Evolutionary conservation across 306 rosid genomes (phyloP).

Genomic region (Pueraria montana): DNA sequence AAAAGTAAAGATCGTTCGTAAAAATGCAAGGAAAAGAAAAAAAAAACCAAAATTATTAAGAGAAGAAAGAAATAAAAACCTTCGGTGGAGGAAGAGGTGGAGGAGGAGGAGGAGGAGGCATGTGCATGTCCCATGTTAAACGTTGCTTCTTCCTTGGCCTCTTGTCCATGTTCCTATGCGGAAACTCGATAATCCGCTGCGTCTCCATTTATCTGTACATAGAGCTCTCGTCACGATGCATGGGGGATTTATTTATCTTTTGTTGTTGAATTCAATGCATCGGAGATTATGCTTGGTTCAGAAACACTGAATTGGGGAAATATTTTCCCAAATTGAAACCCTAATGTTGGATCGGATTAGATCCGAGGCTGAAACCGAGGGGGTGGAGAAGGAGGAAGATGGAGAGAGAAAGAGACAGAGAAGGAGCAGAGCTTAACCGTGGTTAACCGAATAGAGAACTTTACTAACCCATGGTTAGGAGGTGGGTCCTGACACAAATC

Average conservation of each 20-base stretch:
- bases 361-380: constrained; percentile 40
- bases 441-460: constrained; percentile 46
- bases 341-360: constrained; percentile 56
- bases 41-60: neutral
- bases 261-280: constrained; percentile 29
- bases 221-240: constrained; percentile 4
- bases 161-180: constrained; percentile 79
- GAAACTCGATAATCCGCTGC: constrained; percentile 75
- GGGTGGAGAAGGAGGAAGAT: neutral
- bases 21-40: neutral
- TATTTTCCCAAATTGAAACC: constrained; percentile 47
- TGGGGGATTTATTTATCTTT: constrained; percentile 5
- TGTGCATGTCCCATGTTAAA: constrained; percentile 69
- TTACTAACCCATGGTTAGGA: constrained; percentile 52
- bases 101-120: constrained; percentile 59
- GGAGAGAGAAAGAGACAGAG: constrained; percentile 26
- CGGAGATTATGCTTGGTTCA: constrained; percentile 28
- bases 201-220: constrained; percentile 70
- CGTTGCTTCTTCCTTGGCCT: constrained; percentile 83
- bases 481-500: constrained; percentile 16
- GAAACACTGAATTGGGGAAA: constrained; percentile 1
- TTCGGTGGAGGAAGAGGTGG: constrained; percentile 68
- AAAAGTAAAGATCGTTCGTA: neutral
- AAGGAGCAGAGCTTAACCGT: constrained; percentile 50
- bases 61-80: constrained; percentile 49